Base-by-base conservation (phyloP, 2,329 filamentous ascomycete genomes). In the Colletotrichum musicola region DNA sequence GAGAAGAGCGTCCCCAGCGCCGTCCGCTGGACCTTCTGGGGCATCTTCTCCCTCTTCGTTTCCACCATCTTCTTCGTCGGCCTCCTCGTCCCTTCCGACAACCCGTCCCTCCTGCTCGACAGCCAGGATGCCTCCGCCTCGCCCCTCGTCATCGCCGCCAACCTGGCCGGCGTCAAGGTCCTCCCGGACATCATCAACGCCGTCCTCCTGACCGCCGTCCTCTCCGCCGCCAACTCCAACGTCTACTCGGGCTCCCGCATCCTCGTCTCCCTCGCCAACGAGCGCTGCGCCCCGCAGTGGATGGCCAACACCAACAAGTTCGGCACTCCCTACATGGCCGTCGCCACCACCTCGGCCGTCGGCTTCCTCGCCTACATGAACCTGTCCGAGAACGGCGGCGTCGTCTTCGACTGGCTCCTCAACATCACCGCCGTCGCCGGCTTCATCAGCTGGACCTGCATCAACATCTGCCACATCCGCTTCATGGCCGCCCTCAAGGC, bases 171-270 rank as follows among this genome's bases (percentile, higher is more conserved):
- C 47, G 89, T 93, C 65, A 80, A 82, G 7, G 85, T 88, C 4
- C 86, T 93, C 4, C 87, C 89, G 6, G 82, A 88, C 73, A 90
- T 95, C 75, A 90, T 95, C 83, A 95, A 95, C 78, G 92, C 89
- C 16, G 89, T 94, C 7, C 87, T 95, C 10, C 83, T 95, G 22
- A 93, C 92, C 0, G 92, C 92, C 3, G 93, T 94, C 7, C 88
- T 94, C 73, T 93, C 92, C 0, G 92, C 93, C 6, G 93, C 91
- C 68, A 93, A 92, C 80, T 92, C 91, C 14, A 93, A 93, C 80
- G 86, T 94, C 68, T 93, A 93, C 81, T 92, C 90, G 49, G 89
- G 89, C 68, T 90, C 88, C 65, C 89, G 91, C 25, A 90, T 92
- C 47, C 83, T 93, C 42, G 84, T 93, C 71, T 89, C 88, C 10